Evolutionary conservation across 345 rosid genomes (phyloP).

Genomic region (Aquilaria malaccensis): DNA sequence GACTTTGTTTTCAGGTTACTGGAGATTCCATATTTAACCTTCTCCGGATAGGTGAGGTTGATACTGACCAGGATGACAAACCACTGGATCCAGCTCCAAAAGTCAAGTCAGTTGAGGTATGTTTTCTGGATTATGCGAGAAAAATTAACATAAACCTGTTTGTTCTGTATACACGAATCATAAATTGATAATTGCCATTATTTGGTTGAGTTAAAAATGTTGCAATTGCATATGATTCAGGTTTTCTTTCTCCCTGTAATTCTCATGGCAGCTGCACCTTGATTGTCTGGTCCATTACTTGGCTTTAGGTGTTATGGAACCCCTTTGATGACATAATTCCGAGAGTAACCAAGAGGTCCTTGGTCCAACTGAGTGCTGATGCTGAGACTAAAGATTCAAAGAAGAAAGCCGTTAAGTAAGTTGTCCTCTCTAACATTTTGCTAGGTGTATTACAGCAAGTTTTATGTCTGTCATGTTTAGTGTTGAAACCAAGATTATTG

Average conservation of each 20-base stretch:
- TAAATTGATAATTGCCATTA: no score
- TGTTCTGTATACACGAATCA: no score
- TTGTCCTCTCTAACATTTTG: slow-evolving; percentile 3
- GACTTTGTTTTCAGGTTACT: slow-evolving; percentile 45
- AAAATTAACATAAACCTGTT: no score
- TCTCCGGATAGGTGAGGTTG: slow-evolving; percentile 66
- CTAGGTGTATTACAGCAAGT: not conserved
- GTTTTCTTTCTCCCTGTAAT: not conserved
- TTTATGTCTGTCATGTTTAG: not conserved
- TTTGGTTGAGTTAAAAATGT: not conserved
- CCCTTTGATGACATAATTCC: slow-evolving; percentile 96
- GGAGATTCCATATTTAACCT: slow-evolving; percentile 90
- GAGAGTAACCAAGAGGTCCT: slow-evolving; percentile 34
- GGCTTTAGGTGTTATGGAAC: slow-evolving; percentile 75
- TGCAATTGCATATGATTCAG: no score
- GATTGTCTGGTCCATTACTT: no score
- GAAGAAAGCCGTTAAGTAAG: slow-evolving; percentile 80
- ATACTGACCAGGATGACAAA: slow-evolving; percentile 62
- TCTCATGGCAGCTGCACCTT: not conserved
- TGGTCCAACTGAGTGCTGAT: slow-evolving; percentile 26
- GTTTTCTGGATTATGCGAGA: slow-evolving; percentile 1
- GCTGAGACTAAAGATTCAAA: slow-evolving; percentile 46
- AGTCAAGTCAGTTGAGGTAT: slow-evolving; percentile 74
- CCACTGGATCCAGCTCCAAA: slow-evolving; percentile 78
- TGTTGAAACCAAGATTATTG: slow-evolving; percentile 1